These are phyloP conservation scores for Ogataea henricii DNA, from an alignment of 805 yeast species.

Conservation along the genomic window DNA sequence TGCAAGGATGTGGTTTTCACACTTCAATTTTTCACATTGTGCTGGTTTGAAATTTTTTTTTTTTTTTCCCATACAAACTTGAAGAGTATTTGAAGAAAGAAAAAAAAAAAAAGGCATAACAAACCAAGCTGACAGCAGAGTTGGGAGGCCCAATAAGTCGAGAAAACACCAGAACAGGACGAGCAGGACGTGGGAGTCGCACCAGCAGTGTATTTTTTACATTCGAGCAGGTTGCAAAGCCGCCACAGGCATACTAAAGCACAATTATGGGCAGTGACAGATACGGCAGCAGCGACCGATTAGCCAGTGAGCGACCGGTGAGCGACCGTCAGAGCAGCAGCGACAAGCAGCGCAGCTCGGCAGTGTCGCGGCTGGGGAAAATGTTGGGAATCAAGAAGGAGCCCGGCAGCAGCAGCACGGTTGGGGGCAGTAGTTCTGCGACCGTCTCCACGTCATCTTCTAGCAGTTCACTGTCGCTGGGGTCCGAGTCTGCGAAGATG, in stretches of 20 bases:
- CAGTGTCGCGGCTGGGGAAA: constrained; percentile 28
- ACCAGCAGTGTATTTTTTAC: neutral
- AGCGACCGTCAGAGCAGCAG: neutral
- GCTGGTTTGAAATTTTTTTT: constrained; percentile 1
- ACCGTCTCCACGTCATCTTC: constrained; percentile 11
- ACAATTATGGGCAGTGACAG: constrained; percentile 7
- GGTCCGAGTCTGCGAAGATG: constrained; percentile 7
- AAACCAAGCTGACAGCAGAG: neutral
- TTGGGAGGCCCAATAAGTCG: neutral
- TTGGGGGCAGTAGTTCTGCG: neutral
- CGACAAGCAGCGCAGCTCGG: constrained; percentile 22
- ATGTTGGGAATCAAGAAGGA: constrained; percentile 22
- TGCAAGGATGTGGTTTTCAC: neutral
- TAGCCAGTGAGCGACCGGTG: constrained; percentile 2
- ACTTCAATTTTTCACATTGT: neutral
- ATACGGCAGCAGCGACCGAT: constrained; percentile 1
- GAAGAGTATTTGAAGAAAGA: neutral
- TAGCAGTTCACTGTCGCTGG: constrained; percentile 13
- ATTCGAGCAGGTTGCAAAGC: constrained; percentile 7
- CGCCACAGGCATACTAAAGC: constrained; percentile 5
- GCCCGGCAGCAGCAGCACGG: neutral
- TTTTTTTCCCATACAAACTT: constrained; percentile 1
- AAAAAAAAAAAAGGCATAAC: constrained; percentile 1
- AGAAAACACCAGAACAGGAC: neutral
- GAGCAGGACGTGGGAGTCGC: constrained; percentile 5